Percentiles rank a stretch among this genome's conserved stretches.
Conservation (phyloP, 2,329 filamentous ascomycete species). For the Penicillium sclerotigenum region DNA sequence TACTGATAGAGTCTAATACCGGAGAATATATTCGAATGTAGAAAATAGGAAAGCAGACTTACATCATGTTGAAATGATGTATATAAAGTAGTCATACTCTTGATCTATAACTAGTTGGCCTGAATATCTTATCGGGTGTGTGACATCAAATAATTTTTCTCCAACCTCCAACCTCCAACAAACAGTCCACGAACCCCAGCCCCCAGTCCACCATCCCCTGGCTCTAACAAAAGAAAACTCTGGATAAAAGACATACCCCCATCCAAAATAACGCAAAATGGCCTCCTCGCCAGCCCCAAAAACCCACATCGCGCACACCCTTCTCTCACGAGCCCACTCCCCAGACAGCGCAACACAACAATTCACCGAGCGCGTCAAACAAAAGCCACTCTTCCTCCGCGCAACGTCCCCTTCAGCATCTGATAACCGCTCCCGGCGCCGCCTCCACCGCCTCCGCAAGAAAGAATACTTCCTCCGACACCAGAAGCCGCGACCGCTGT, state of each 20-base stretch:
- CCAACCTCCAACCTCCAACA: slow-evolving; percentile 1
- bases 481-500: slow-evolving; percentile 65
- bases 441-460: slow-evolving; percentile 49
- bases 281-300: slow-evolving; percentile 22
- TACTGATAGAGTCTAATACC: background rate
- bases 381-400: slow-evolving; percentile 75
- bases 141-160: slow-evolving; percentile 19
- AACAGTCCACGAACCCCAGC: background rate
- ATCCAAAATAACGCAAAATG: slow-evolving; percentile 13
- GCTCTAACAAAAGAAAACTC: background rate
- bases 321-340: slow-evolving; percentile 76
- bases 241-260: background rate
- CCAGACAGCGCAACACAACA: slow-evolving; percentile 68
- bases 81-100: background rate
- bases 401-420: slow-evolving; percentile 65
- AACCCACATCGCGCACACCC: slow-evolving; percentile 54
- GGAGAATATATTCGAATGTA: background rate
- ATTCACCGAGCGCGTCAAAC: slow-evolving; percentile 77
- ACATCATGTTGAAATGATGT: background rate
- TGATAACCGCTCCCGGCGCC: slow-evolving; percentile 53
- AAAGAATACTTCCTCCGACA: slow-evolving; percentile 47
- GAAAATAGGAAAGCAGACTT: background rate
- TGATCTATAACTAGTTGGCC: background rate
- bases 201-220: background rate
- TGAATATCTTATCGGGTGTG: slow-evolving; percentile 13